phyloP scores from a whole-genome alignment of 176 grass and related monocot species.

The Triticum monococcum region DNA sequence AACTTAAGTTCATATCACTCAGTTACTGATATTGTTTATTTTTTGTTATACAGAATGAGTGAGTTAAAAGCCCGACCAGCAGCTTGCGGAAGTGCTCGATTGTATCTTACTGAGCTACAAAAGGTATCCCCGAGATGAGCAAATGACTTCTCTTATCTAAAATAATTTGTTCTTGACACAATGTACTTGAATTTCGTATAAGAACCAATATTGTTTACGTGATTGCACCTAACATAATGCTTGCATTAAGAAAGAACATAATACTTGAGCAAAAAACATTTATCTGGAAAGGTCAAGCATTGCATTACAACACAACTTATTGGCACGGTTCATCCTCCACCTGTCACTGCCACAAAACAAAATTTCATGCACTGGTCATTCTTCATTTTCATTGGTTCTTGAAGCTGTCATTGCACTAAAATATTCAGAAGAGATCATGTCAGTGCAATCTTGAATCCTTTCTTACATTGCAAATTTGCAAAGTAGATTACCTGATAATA shows the following conservation, averaged over 20 bases:
- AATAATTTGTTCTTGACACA: neutral
- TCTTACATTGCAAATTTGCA: neutral
- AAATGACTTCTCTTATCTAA: slow-evolving; percentile 8
- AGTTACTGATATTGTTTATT: slow-evolving; percentile 21
- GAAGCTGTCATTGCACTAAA: neutral
- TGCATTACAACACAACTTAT: neutral
- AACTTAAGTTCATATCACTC: neutral
- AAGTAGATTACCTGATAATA: neutral
- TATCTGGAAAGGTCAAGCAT: neutral
- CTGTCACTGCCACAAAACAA: neutral
- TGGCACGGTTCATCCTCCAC: neutral
- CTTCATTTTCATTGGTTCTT: neutral
- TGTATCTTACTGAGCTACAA: slow-evolving; percentile 78
- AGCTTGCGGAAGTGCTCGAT: slow-evolving; percentile 72
- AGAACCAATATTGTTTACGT: neutral
- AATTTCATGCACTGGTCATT: neutral
- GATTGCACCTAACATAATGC: neutral
- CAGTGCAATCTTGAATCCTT: neutral
- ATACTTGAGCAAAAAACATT: neutral
- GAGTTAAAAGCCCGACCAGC: slow-evolving; percentile 75
- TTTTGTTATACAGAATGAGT: slow-evolving; percentile 56
- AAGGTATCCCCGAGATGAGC: slow-evolving; percentile 28
- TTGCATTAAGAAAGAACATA: neutral
- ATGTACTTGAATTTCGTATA: neutral
- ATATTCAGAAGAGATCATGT: neutral